Percentiles rank a stretch among this genome's conserved stretches.
These are phyloP conservation scores for Stylonectria norvegica DNA, from an alignment of 2,329 filamentous ascomycete genomes.

Conservation along the genomic window DNA sequence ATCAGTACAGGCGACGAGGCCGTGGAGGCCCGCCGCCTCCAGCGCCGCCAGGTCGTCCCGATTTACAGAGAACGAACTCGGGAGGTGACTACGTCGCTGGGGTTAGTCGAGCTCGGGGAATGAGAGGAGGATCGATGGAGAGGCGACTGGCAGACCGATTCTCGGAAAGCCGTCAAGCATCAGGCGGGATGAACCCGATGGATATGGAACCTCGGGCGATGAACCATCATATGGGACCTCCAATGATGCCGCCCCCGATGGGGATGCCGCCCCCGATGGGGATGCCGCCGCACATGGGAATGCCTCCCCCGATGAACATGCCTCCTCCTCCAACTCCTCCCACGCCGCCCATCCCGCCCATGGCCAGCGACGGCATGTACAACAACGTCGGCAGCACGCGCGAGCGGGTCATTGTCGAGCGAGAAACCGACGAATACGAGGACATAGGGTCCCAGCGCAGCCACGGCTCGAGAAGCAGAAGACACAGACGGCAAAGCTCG, in stretches of 20 bases:
- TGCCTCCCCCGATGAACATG: too few species aligned
- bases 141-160: slow-evolving; percentile 50
- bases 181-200: slow-evolving; percentile 17
- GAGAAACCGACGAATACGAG: slow-evolving; percentile 30
- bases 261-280: slow-evolving; percentile 27
- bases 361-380: slow-evolving; percentile 27
- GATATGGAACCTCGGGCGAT: slow-evolving; percentile 3
- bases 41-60: slow-evolving; percentile 20
- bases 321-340: too few species aligned
- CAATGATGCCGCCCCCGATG: slow-evolving; percentile 33
- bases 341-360: slow-evolving; percentile 34
- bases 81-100: slow-evolving; percentile 42
- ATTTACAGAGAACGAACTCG: slow-evolving; percentile 22
- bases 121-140: slow-evolving; percentile 44
- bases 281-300: slow-evolving; percentile 10
- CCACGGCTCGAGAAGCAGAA: slow-evolving; percentile 27
- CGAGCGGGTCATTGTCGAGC: slow-evolving; percentile 29
- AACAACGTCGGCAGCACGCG: slow-evolving; percentile 19
- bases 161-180: slow-evolving; percentile 39
- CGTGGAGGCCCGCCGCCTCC: slow-evolving; percentile 21
- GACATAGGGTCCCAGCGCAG: slow-evolving; percentile 29
- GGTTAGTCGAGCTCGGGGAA: slow-evolving; percentile 41
- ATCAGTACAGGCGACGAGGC: slow-evolving; percentile 47
- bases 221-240: slow-evolving; percentile 18
- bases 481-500: slow-evolving; percentile 24